Evolutionary conservation across 331 rosid species (phyloP).

Genomic region (Rhamnella rubrinervis): DNA sequence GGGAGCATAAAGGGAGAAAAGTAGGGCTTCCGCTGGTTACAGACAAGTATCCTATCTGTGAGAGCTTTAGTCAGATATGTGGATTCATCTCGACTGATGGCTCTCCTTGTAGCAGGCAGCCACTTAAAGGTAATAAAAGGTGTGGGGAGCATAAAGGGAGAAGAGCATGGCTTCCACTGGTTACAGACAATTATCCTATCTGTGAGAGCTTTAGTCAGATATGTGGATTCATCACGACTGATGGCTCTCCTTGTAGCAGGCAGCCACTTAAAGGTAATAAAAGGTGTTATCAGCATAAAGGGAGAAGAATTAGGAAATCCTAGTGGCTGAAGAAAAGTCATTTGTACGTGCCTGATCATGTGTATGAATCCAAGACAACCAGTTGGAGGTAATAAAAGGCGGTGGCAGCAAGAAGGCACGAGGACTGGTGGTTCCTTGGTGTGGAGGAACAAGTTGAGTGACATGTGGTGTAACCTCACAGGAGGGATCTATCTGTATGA

Average conservation of each 20-base stretch:
- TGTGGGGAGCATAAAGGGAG: constrained; percentile 55
- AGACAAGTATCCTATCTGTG: constrained; percentile 23
- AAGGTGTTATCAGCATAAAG: constrained; percentile 78
- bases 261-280: constrained; percentile 59
- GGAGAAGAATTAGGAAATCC: constrained; percentile 39
- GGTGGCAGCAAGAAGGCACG: no score
- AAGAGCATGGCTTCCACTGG: constrained; percentile 16
- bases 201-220: constrained; percentile 24
- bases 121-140: constrained; percentile 66
- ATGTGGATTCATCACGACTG: constrained; percentile 61
- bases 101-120: constrained; percentile 52
- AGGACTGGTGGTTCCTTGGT: no score
- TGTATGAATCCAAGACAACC: not conserved
- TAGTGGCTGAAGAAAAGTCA: constrained; percentile 17
- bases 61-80: constrained; percentile 35
- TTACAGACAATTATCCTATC: constrained; percentile 15
- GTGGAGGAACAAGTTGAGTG: not conserved
- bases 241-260: constrained; percentile 60
- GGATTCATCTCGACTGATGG: constrained; percentile 64
- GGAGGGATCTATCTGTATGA: constrained; percentile 31
- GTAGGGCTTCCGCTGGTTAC: constrained; percentile 18
- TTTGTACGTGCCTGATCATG: constrained; percentile 4
- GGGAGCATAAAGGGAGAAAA: constrained; percentile 42
- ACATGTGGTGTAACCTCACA: constrained; percentile 34
- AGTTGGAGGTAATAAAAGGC: no score